Evolutionary conservation across 306 rosid species (phyloP).

Genomic region (Canavalia gladiata): DNA sequence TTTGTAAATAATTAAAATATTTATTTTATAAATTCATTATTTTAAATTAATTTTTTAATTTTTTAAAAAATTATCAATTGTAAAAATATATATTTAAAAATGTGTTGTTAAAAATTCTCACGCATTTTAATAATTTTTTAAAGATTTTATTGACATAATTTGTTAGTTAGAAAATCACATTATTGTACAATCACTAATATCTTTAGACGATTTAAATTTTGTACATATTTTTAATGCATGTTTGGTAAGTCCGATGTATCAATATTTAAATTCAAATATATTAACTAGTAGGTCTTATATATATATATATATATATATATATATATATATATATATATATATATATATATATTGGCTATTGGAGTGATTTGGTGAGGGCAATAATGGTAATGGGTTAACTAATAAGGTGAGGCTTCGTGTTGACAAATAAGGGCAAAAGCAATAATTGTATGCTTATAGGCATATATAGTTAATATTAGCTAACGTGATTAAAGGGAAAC

Average conservation of each 20-base stretch:
- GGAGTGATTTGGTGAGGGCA: slow-evolving; percentile 26
- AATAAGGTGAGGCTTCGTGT: slow-evolving; percentile 38
- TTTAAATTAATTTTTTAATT: no score
- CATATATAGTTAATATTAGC: slow-evolving; percentile 43
- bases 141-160: neutral
- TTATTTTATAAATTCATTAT: no score
- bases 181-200: neutral
- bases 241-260: neutral
- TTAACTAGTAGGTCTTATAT: neutral
- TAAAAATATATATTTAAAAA: no score
- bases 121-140: no score
- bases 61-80: no score
- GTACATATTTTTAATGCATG: neutral
- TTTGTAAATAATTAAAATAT: no score
- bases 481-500: slow-evolving; percentile 7
- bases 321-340: neutral
- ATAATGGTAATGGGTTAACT: slow-evolving; percentile 35
- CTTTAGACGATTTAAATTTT: neutral
- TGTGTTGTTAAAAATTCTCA: no score
- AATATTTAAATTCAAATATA: neutral
- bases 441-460: slow-evolving; percentile 52
- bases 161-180: neutral
- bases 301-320: neutral
- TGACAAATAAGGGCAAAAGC: slow-evolving; percentile 51
- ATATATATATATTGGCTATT: neutral